Conservation (phyloP, 2,329 filamentous ascomycete species). For the Sporothrix phasma region DNA sequence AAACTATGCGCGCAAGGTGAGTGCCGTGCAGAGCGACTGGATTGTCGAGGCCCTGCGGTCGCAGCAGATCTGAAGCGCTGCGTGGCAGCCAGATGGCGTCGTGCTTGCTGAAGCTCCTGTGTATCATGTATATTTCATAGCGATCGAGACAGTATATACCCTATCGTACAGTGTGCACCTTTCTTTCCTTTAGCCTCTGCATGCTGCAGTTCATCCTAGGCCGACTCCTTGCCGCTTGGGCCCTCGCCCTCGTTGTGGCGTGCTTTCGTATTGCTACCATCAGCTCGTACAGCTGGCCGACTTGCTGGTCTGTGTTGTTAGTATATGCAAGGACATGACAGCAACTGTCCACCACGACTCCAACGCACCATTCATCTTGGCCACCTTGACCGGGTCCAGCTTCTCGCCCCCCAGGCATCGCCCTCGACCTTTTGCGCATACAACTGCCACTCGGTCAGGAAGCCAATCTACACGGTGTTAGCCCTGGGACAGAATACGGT, state of each 20-base stretch:
- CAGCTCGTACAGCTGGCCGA: slow-evolving; percentile 87
- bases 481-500: not conserved
- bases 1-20: slow-evolving; percentile 58
- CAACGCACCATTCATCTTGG: slow-evolving; percentile 81
- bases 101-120: not conserved
- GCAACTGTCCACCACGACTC: no score
- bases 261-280: slow-evolving; percentile 65
- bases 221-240: not conserved
- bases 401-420: slow-evolving; percentile 74
- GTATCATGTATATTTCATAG: not conserved
- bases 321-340: no score
- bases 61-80: slow-evolving; percentile 3
- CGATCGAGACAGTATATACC: slow-evolving; percentile 1
- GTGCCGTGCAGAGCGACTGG: slow-evolving; percentile 50
- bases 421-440: slow-evolving; percentile 92
- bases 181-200: not conserved
- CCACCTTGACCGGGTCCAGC: slow-evolving; percentile 71
- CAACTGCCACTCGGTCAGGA: slow-evolving; percentile 90
- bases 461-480: slow-evolving; percentile 61
- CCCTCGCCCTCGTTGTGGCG: slow-evolving; percentile 17
- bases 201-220: not conserved
- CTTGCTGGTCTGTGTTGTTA: slow-evolving; percentile 63
- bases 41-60: slow-evolving; percentile 40
- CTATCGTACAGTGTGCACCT: not conserved
- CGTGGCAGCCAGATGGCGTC: not conserved